phyloP scores from a whole-genome alignment of 73 alveolate genomes.

The Stentor coeruleus region DNA sequence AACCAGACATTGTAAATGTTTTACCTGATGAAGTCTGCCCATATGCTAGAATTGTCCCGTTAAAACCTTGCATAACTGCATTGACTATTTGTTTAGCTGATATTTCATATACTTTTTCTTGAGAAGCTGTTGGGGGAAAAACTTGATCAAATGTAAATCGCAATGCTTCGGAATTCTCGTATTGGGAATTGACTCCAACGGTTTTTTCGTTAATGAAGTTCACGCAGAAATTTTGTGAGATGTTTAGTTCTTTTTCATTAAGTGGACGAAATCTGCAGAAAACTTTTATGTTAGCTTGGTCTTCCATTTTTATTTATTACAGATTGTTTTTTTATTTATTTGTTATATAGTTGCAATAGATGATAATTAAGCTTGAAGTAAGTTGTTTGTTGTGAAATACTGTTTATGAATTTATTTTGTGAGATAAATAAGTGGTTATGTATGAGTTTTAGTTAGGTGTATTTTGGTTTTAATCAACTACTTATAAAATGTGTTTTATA shows the following conservation, averaged over 20 bases:
- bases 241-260: constrained; percentile 33
- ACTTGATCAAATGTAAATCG: constrained; percentile 88
- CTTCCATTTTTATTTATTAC: no score
- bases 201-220: no score
- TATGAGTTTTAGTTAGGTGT: no score
- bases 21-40: constrained; percentile 79
- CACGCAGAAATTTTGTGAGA: no score
- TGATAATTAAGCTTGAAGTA: no score
- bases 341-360: no score
- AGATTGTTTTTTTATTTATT: no score
- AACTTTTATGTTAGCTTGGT: constrained; percentile 42
- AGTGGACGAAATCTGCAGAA: constrained; percentile 47
- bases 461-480: no score
- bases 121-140: constrained; percentile 53
- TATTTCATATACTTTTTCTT: not conserved
- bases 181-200: constrained; percentile 59
- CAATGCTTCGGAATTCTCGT: constrained; percentile 35
- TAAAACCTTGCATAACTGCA: constrained; percentile 49
- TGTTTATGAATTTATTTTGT: no score
- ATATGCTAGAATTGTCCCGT: constrained; percentile 73
- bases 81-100: not conserved
- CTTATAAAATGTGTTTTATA: no score
- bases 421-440: no score
- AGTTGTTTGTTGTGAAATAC: no score
- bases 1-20: constrained; percentile 82